phyloP scores from a whole-genome alignment of 768 basidiomycete genomes.

The Gelatoporia subvermispora region DNA sequence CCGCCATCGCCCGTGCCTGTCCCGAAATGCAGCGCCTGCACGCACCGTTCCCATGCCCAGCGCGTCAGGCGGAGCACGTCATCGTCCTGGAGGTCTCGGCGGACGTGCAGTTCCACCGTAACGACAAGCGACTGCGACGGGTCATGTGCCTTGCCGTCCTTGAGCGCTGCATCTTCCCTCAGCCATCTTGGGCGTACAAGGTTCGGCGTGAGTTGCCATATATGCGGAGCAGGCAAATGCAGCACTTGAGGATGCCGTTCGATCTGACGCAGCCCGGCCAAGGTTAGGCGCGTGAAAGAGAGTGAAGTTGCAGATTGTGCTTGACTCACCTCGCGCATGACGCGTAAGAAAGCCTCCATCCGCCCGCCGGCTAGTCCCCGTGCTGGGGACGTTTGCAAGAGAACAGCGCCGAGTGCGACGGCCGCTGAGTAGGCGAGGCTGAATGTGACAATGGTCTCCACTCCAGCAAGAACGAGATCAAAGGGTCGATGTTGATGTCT shows the following conservation, averaged over 20 bases:
- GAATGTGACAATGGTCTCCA: conserved; percentile 76
- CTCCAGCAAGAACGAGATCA: conserved; percentile 82
- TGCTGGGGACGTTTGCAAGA: conserved; percentile 85
- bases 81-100: conserved; percentile 57
- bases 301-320: background rate
- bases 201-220: conserved; percentile 71
- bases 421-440: conserved; percentile 82
- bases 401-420: conserved; percentile 74
- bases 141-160: conserved; percentile 12
- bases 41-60: conserved; percentile 72
- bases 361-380: conserved; percentile 53
- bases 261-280: conserved; percentile 47
- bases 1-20: conserved; percentile 22
- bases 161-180: background rate
- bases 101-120: conserved; percentile 77
- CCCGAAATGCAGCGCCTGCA: conserved; percentile 40
- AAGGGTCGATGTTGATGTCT: conserved; percentile 58
- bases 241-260: conserved; percentile 81
- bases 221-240: conserved; percentile 79
- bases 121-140: conserved; percentile 53
- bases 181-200: conserved; percentile 12
- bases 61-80: conserved; percentile 68
- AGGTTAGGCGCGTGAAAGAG: background rate
- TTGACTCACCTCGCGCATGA: conserved; percentile 69
- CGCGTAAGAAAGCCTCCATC: conserved; percentile 79